phyloP scores from a whole-genome alignment of 2,329 filamentous ascomycete species.

The Trichoderma koningii region DNA sequence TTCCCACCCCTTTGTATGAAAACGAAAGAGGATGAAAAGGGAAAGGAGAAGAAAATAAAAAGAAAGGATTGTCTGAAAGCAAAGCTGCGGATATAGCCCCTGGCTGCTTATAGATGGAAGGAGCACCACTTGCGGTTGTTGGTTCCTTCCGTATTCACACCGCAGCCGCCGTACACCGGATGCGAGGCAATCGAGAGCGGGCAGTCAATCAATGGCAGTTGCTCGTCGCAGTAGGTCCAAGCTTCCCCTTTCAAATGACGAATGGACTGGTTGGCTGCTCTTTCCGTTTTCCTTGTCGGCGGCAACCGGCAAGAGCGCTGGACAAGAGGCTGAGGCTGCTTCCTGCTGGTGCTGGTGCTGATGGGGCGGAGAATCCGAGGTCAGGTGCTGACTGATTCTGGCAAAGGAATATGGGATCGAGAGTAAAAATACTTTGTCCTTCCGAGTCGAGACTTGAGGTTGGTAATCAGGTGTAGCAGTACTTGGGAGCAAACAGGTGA shows the following conservation, averaged over 20 bases:
- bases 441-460: too few species aligned
- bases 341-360: slow-evolving; percentile 5
- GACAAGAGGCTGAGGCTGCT: neutral
- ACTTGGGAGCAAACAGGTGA: too few species aligned
- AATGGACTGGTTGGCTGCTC: neutral
- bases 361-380: slow-evolving; percentile 3
- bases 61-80: neutral
- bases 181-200: slow-evolving; percentile 16
- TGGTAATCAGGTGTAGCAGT: too few species aligned
- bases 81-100: neutral
- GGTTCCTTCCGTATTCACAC: slow-evolving; percentile 8
- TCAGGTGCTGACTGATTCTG: slow-evolving; percentile 5
- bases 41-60: too few species aligned
- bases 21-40: slow-evolving; percentile 5
- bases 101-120: slow-evolving; percentile 12
- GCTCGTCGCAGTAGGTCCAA: neutral
- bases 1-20: slow-evolving; percentile 17
- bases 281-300: neutral
- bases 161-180: slow-evolving; percentile 18
- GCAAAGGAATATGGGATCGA: too few species aligned
- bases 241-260: slow-evolving; percentile 7
- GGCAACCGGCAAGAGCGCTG: neutral
- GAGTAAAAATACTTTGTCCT: too few species aligned
- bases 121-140: slow-evolving; percentile 12
- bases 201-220: neutral